Base-by-base conservation (phyloP, 1,284 basidiomycete species). In the Trichosporon ovoides region DNA sequence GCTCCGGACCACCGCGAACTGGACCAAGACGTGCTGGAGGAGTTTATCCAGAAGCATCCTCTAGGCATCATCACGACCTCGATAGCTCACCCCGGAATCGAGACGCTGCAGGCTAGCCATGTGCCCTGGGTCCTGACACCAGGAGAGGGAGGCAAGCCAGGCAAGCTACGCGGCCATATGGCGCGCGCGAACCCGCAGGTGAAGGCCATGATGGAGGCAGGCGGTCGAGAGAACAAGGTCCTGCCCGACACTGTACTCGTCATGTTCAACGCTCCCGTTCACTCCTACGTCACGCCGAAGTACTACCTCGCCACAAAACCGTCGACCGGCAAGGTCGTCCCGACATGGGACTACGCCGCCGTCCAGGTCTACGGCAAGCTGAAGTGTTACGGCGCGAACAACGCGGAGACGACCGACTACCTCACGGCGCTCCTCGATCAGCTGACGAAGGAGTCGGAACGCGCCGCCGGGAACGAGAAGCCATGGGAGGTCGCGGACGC, bases 111-210 rank as follows among this genome's bases (percentile, higher is more conserved):
- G 58, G 72, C 74, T 18, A 73, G 73, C 10, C 79, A 81, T 61
- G 73, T 80, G 55, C 80, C 80, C 2, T 81, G 73, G 61, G 61
- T 80, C 14, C 67, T 81, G 77, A 79, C 38, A n/a, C 49, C 18
- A 33, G 14, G 37, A 5, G 50, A 53, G 12, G 33, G 49, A 18
- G 55, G 43, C 7, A 19, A 52, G 3, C 55, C 59, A 0, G 68
- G 69, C 18, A 33, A 59, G 0, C 62, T 78, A 0, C 58, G 72
- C n/a, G 77, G 58, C 0, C 77, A 78, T 59, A 75, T 77, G 52
- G 77, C 77, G 0, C 61, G 74, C 7, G 72, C 73, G 1, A 78
- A 78, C 55, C 76, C 77, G 13, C 76, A 78, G 60, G 37, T 64
- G 12, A 76, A 75, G 57, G 63, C 69, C 0, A 65, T 78, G 3